Evolutionary conservation across 208 protist genomes (phyloP).

Genomic region (Acanthamoeba castellanii): DNA sequence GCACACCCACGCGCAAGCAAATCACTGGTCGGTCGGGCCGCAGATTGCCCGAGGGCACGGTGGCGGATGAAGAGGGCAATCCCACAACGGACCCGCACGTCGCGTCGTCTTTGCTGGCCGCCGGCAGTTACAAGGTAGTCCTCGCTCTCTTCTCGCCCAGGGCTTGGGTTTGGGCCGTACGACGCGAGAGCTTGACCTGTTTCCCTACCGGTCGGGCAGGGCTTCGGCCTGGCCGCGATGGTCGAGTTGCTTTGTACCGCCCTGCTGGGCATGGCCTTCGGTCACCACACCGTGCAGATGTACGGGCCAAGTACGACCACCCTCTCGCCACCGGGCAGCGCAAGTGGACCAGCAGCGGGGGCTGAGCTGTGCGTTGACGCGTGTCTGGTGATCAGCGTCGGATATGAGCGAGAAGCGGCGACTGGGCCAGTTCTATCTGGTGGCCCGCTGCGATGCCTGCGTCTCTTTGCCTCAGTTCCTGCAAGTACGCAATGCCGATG

Average conservation of each 20-base stretch:
- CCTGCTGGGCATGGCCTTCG: slow-evolving; percentile 40
- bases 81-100: slow-evolving; percentile 9
- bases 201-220: background rate
- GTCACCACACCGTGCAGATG: slow-evolving; percentile 50
- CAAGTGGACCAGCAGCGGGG: background rate
- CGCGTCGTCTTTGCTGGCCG: background rate
- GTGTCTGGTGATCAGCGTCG: background rate
- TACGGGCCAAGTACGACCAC: background rate
- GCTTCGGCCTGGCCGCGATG: slow-evolving; percentile 3
- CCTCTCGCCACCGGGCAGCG: background rate
- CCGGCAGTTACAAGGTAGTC: slow-evolving; percentile 15
- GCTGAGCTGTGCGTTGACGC: background rate
- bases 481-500: background rate
- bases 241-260: slow-evolving; percentile 29
- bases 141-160: background rate
- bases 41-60: slow-evolving; percentile 20
- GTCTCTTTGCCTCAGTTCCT: slow-evolving; percentile 27
- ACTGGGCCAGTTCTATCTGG: slow-evolving; percentile 41
- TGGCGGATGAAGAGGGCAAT: slow-evolving; percentile 2
- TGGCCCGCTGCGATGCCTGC: slow-evolving; percentile 29
- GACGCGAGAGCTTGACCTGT: background rate
- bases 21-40: background rate
- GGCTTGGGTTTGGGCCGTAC: background rate
- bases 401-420: slow-evolving; percentile 16
- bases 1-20: no score